Conservation (phyloP, 257 asterid genomes). For the Oldenlandia corymbosa region DNA sequence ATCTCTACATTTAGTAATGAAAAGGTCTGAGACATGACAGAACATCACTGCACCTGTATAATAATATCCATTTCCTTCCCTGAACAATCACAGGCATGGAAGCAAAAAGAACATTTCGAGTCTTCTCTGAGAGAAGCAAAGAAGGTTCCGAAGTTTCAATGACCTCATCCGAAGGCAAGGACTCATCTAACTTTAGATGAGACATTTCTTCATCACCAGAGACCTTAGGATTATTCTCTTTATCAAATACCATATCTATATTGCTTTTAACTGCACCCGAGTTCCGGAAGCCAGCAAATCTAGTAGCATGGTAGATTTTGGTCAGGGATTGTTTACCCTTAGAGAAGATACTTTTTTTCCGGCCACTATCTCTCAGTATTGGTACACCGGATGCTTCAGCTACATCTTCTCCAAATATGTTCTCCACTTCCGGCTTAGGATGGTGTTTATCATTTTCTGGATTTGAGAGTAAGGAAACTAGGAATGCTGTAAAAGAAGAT, state of each 20-base stretch:
- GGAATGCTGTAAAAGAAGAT: slow-evolving; percentile 83
- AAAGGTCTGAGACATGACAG: slow-evolving; percentile 8
- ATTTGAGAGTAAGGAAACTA: slow-evolving; percentile 66
- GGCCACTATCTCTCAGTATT: slow-evolving; percentile 45
- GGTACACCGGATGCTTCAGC: slow-evolving; percentile 40
- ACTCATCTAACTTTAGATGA: slow-evolving; percentile 39
- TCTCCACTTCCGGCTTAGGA: slow-evolving; percentile 24
- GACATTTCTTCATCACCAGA: slow-evolving; percentile 39
- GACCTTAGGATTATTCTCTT: slow-evolving; percentile 30
- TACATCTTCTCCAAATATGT: slow-evolving; percentile 28
- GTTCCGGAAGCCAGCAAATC: slow-evolving; percentile 54
- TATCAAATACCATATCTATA: slow-evolving; percentile 37
- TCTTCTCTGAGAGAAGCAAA: slow-evolving; percentile 72
- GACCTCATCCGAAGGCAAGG: slow-evolving; percentile 29
- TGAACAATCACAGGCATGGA: slow-evolving; percentile 72
- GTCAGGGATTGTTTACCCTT: slow-evolving; percentile 75
- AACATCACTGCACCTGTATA: slow-evolving; percentile 74
- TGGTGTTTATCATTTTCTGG: slow-evolving; percentile 42
- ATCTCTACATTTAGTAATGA: slow-evolving; percentile 6
- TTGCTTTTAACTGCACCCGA: slow-evolving; percentile 43
- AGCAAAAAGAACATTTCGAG: slow-evolving; percentile 50
- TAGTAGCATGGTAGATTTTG: slow-evolving; percentile 59
- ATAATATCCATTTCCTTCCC: slow-evolving; percentile 81
- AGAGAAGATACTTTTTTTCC: slow-evolving; percentile 59
- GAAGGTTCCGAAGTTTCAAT: slow-evolving; percentile 90